phyloP scores from a whole-genome alignment of 73 alveolate species.

The Paraurostyla sp. region DNA sequence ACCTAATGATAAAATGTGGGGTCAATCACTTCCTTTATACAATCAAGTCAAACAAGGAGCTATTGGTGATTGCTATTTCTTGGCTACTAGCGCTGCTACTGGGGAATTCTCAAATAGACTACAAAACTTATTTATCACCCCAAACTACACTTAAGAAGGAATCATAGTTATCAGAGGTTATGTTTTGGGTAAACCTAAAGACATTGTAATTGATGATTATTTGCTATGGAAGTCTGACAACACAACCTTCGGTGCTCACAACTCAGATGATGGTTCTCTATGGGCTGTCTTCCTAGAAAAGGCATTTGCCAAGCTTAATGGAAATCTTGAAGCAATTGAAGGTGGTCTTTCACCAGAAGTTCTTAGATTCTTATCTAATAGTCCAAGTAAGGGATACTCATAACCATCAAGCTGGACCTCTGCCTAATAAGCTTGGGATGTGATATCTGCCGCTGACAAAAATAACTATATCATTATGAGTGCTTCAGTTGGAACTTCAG shows the following conservation, averaged over 20 bases:
- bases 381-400: not conserved
- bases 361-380: not conserved
- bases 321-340: not conserved
- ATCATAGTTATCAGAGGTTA: not conserved
- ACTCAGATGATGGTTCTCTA: not conserved
- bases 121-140: not conserved
- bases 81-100: not conserved
- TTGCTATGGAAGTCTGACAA: not conserved
- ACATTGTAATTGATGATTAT: not conserved
- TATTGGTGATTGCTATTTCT: slow-evolving; percentile 31
- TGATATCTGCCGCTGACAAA: not conserved
- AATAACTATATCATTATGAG: not conserved
- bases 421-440: not conserved
- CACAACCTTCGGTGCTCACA: not conserved
- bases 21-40: not conserved
- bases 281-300: slow-evolving; percentile 19
- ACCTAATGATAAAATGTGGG: not conserved
- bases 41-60: not conserved
- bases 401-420: not conserved
- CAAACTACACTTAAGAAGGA: not conserved
- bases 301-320: not conserved
- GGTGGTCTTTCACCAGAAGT: slow-evolving; percentile 4
- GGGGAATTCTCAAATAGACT: not conserved
- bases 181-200: not conserved
- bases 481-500: not conserved